Evolutionary conservation across 495 filamentous ascomycete species (phyloP), one percentile per base, ranked within the genome.

Genomic region (Pyronema omphalodes): DNA sequence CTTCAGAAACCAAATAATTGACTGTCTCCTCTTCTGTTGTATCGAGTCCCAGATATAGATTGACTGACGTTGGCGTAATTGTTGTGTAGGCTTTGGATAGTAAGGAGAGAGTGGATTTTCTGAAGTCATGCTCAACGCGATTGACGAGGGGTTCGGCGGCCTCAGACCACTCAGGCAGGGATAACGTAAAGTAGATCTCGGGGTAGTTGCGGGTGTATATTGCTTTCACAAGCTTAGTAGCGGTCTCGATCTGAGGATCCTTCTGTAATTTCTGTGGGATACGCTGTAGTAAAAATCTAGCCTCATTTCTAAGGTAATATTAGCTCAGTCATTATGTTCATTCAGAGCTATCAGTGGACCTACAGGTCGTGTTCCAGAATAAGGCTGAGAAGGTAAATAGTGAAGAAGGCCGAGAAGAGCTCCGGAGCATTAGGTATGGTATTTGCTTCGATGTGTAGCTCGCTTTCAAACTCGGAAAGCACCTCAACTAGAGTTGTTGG

Each of bases 321-420:
- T 19, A 47, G 17, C 44, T 9, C 14, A 47, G 14, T 9, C 12
- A n/a, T 14, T 9, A 19, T 17, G 44, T 19, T 47, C 2, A 14
- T 11, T 14, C 17, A 1, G 12, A 47, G 44, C 44, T n/a, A 19
- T 9, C 12, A 47, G 45, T 14, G 11, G 29, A 46, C 67, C 67
- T 45, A 77, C 74, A 75, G 61, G 60, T 77, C 68, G 46, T 75
- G 67, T 7, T 68, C 71, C 48, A 76, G 68, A 47, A 77, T 71
- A 37, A 74, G 71, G 7, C 73, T 66, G 51, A 77, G 68, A 54
- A 77, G 69, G 52, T 74, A 76, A 34, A 65, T 66, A n/a, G 71
- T 69, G 43, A 75, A 76, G 55, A 68, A 77, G 7, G 68, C 53
- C 58, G 69, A 70, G 9, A 76, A 56, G 8, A 72, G 55, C 33